Conservation (phyloP, 139 green algal species). For the Closterium sp. region DNA sequence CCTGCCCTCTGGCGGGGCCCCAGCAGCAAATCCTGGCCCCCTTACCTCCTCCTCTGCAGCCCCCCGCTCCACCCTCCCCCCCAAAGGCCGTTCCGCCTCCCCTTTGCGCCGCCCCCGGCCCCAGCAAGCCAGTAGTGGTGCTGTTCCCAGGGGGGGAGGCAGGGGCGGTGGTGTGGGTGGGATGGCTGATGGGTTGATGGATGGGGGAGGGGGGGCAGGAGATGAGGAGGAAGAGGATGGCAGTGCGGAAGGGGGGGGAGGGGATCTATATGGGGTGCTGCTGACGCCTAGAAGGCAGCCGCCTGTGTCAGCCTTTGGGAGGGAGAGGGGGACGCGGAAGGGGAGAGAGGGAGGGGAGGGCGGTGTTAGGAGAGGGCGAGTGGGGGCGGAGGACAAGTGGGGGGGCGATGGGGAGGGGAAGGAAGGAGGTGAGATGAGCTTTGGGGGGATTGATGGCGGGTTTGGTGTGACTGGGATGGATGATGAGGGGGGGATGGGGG, state of each 20-base stretch:
- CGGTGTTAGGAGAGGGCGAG: neutral
- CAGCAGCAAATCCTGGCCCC: neutral
- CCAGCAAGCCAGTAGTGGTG: neutral
- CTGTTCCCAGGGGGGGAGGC: neutral
- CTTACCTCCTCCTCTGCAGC: neutral
- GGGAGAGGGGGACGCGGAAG: neutral
- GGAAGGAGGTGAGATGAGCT: neutral
- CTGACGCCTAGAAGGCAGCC: neutral
- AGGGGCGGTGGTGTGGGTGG: neutral
- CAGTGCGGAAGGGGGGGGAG: neutral
- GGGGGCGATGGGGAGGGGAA: neutral
- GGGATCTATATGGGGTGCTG: neutral
- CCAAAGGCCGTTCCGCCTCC: neutral
- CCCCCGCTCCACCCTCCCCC: neutral
- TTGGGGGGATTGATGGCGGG: neutral
- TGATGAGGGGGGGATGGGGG: neutral
- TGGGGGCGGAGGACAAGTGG: neutral
- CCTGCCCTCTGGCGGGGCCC: neutral
- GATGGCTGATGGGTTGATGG: neutral
- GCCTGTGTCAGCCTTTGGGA: neutral
- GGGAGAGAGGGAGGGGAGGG: neutral
- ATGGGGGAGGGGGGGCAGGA: neutral
- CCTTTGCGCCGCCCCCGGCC: neutral
- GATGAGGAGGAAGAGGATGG: neutral
- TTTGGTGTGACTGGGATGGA: neutral